Conservation (phyloP, 2,329 filamentous ascomycete species). For the Aspergillus intermedius region DNA sequence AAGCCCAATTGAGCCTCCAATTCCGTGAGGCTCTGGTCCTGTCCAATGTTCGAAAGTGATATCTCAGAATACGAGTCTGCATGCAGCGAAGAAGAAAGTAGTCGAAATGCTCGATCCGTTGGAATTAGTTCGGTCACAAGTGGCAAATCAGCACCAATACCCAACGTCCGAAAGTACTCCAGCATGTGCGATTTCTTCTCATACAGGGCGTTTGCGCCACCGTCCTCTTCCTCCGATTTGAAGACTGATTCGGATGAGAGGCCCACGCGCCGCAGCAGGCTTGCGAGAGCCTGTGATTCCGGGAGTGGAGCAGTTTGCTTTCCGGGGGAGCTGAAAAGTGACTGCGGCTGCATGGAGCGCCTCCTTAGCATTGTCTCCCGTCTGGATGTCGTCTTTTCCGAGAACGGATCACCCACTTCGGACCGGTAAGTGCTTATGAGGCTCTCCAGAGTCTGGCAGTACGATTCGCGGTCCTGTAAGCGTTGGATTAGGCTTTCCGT, state of each 20-base stretch:
- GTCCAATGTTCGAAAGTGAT: slow-evolving; percentile 21
- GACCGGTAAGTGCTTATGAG: slow-evolving; percentile 25
- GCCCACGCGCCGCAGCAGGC: slow-evolving; percentile 28
- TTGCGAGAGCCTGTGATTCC: slow-evolving; percentile 22
- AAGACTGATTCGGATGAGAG: slow-evolving; percentile 23
- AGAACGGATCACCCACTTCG: slow-evolving; percentile 20
- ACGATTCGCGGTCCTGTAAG: slow-evolving; percentile 28
- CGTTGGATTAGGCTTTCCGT: slow-evolving; percentile 22
- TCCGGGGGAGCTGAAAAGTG: slow-evolving; percentile 9
- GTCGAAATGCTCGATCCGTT: slow-evolving; percentile 26
- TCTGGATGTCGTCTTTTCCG: slow-evolving; percentile 16
- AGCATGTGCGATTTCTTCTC: slow-evolving; percentile 25
- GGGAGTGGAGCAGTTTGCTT: slow-evolving; percentile 7
- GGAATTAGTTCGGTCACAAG: slow-evolving; percentile 22
- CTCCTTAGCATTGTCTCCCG: slow-evolving; percentile 22
- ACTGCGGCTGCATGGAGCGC: slow-evolving; percentile 18
- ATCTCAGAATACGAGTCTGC: slow-evolving; percentile 22
- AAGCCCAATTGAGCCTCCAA: slow-evolving; percentile 25
- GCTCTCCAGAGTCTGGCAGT: slow-evolving; percentile 27
- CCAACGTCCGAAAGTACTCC: slow-evolving; percentile 22
- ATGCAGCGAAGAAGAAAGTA: slow-evolving; percentile 26
- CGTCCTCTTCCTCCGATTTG: slow-evolving; percentile 13
- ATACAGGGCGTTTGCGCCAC: slow-evolving; percentile 15
- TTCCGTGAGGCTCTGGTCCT: slow-evolving; percentile 20
- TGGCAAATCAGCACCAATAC: slow-evolving; percentile 24